Evolutionary conservation across 2,329 filamentous ascomycete species (phyloP).

Genomic region (Dactylonectria estremocensis): DNA sequence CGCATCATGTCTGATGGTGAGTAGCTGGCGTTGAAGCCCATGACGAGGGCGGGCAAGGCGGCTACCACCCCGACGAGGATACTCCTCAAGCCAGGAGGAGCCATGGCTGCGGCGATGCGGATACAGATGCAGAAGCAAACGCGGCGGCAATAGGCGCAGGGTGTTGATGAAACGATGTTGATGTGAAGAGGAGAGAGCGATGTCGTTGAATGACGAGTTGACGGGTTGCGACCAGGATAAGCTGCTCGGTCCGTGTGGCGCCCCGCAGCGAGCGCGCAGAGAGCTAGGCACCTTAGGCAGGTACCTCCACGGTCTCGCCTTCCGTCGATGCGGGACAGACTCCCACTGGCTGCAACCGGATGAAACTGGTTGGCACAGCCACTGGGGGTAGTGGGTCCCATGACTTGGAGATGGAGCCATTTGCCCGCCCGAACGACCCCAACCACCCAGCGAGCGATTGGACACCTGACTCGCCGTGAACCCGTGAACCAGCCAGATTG

Average conservation of each 20-base stretch:
- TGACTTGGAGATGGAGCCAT: slow-evolving; percentile 21
- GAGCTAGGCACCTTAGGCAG: slow-evolving; percentile 27
- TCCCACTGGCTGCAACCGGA: slow-evolving; percentile 10
- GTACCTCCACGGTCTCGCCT: slow-evolving; percentile 23
- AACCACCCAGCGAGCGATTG: slow-evolving; percentile 5
- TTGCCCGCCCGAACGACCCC: slow-evolving; percentile 1
- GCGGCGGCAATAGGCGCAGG: slow-evolving; percentile 2
- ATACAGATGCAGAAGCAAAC: slow-evolving; percentile 35
- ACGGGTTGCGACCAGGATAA: slow-evolving; percentile 44
- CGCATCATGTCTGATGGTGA: slow-evolving; percentile 73
- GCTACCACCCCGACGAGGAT: slow-evolving; percentile 58
- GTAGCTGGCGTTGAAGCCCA: slow-evolving; percentile 69
- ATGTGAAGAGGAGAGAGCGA: slow-evolving; percentile 13
- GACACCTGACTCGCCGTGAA: slow-evolving; percentile 7
- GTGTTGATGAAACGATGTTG: slow-evolving; percentile 20
- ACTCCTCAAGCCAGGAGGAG: slow-evolving; percentile 55
- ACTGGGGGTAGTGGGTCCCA: slow-evolving; percentile 25
- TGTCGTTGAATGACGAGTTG: slow-evolving; percentile 33
- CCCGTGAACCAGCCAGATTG: background rate
- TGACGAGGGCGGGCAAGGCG: slow-evolving; percentile 58
- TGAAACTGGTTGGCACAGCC: slow-evolving; percentile 23
- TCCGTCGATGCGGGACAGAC: slow-evolving; percentile 10
- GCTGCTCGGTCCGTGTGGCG: slow-evolving; percentile 46
- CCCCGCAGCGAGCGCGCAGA: slow-evolving; percentile 44
- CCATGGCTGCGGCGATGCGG: slow-evolving; percentile 56